Conservation (phyloP, 2,329 filamentous ascomycete genomes). For the Stagonosporopsis rhizophila region DNA sequence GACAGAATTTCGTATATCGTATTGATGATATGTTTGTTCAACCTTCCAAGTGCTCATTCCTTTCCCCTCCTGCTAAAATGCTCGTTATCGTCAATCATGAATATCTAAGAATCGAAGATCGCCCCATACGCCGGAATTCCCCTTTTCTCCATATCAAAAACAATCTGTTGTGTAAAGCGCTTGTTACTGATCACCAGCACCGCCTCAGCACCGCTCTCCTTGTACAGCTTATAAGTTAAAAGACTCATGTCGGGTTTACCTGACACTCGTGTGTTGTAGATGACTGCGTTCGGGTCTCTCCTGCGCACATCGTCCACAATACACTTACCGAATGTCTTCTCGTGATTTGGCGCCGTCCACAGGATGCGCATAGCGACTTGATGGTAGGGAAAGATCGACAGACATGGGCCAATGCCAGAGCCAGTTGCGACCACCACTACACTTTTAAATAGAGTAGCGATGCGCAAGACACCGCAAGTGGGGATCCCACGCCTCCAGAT, state of each 20-base stretch:
- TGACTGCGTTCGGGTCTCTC: slow-evolving; percentile 69
- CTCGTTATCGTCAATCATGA: not conserved
- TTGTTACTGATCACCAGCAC: slow-evolving; percentile 79
- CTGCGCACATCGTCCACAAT: slow-evolving; percentile 65
- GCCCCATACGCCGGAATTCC: slow-evolving; percentile 75
- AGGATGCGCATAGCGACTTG: slow-evolving; percentile 67
- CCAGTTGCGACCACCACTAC: slow-evolving; percentile 50
- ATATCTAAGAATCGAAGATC: slow-evolving; percentile 69
- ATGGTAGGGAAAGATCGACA: slow-evolving; percentile 59
- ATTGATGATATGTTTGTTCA: not conserved
- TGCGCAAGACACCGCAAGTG: slow-evolving; percentile 46
- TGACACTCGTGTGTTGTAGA: slow-evolving; percentile 70
- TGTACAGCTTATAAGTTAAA: slow-evolving; percentile 62
- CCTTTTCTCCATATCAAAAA: slow-evolving; percentile 72
- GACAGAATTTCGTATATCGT: not conserved
- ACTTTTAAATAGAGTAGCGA: slow-evolving; percentile 46
- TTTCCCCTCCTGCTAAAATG: not conserved
- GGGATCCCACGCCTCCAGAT: slow-evolving; percentile 50
- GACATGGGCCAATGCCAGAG: slow-evolving; percentile 52
- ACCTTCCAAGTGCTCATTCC: not conserved
- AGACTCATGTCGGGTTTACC: slow-evolving; percentile 70
- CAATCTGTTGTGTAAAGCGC: slow-evolving; percentile 71
- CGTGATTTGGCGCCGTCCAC: slow-evolving; percentile 72
- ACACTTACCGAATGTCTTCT: slow-evolving; percentile 68
- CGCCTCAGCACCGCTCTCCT: slow-evolving; percentile 66